Percentiles rank a stretch among this genome's conserved stretches.
These are phyloP conservation scores for Boletellus ananiceps DNA, from an alignment of 768 basidiomycete genomes.

Conservation along the genomic window DNA sequence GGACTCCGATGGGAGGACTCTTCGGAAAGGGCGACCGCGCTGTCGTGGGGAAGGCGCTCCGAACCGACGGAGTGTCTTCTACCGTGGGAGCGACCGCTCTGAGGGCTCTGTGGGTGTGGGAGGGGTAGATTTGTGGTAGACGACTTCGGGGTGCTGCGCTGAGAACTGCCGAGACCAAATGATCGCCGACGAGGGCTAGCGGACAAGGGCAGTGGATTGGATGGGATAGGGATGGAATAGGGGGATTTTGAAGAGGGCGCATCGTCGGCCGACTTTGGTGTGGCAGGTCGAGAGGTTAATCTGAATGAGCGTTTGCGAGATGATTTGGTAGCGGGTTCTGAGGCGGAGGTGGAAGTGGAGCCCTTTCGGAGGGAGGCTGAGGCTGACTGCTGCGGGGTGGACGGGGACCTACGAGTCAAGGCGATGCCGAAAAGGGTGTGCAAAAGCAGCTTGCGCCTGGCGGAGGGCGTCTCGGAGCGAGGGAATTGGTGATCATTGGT, in stretches of 20 bases:
- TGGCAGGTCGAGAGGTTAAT: constrained; percentile 27
- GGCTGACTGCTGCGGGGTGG: constrained; percentile 15
- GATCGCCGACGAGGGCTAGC: constrained; percentile 33
- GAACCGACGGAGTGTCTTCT: constrained; percentile 29
- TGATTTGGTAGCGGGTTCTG: constrained; percentile 12
- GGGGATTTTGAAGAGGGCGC: constrained; percentile 16
- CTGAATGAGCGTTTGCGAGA: constrained; percentile 32
- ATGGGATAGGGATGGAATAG: constrained; percentile 26
- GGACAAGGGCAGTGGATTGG: constrained; percentile 28
- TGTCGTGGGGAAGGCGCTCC: constrained; percentile 30
- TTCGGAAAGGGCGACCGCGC: constrained; percentile 31
- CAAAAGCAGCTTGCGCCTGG: constrained; percentile 19
- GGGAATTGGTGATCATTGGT: constrained; percentile 17
- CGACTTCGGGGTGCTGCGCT: constrained; percentile 28
- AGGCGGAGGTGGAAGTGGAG: constrained; percentile 22
- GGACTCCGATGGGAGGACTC: constrained; percentile 12
- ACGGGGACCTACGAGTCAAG: constrained; percentile 26
- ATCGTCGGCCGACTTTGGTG: constrained; percentile 27
- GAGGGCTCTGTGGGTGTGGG: constrained; percentile 12
- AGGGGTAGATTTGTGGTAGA: constrained; percentile 27
- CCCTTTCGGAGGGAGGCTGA: constrained; percentile 19
- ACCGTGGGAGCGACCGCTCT: constrained; percentile 18
- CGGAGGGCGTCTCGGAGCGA: constrained; percentile 29
- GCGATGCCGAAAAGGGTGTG: constrained; percentile 28
- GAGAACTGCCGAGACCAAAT: constrained; percentile 28